Conservation (phyloP, 1,139 yeast genomes). For the Martiniozyma asiatica region DNA sequence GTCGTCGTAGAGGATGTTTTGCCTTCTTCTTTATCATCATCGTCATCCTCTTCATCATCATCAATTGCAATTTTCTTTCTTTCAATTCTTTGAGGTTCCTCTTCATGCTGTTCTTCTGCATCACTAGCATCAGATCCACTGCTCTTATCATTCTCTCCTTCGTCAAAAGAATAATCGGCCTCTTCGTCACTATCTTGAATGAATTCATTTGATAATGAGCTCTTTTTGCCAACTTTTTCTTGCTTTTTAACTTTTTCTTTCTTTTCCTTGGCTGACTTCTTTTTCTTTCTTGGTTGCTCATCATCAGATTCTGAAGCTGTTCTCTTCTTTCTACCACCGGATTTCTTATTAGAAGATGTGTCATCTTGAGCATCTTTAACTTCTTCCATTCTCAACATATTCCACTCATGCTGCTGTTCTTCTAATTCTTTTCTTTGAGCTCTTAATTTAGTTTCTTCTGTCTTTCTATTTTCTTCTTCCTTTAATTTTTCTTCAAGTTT, state of each 20-base stretch:
- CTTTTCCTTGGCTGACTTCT: constrained; percentile 6
- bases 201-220: constrained; percentile 18
- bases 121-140: too few species aligned
- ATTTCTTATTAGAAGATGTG: constrained; percentile 16
- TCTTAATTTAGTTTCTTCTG: constrained; percentile 39
- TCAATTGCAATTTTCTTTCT: too few species aligned
- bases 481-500: constrained; percentile 29
- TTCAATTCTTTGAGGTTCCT: constrained; percentile 5
- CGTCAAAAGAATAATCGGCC: constrained; percentile 15
- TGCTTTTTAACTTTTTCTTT: constrained; percentile 7
- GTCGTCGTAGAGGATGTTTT: neutral
- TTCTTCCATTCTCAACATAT: constrained; percentile 41
- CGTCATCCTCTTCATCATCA: constrained; percentile 15
- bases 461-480: constrained; percentile 31
- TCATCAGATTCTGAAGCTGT: constrained; percentile 8
- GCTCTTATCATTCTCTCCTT: constrained; percentile 10
- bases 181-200: constrained; percentile 28
- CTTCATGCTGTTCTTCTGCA: too few species aligned
- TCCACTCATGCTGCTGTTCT: constrained; percentile 78
- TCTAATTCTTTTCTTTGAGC: constrained; percentile 63
- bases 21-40: constrained; percentile 3
- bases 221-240: constrained; percentile 12
- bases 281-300: too few species aligned
- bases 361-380: constrained; percentile 23
- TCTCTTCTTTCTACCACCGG: constrained; percentile 16